phyloP scores from a whole-genome alignment of 2,329 filamentous ascomycete genomes.

The Xylariaceae sp. region DNA sequence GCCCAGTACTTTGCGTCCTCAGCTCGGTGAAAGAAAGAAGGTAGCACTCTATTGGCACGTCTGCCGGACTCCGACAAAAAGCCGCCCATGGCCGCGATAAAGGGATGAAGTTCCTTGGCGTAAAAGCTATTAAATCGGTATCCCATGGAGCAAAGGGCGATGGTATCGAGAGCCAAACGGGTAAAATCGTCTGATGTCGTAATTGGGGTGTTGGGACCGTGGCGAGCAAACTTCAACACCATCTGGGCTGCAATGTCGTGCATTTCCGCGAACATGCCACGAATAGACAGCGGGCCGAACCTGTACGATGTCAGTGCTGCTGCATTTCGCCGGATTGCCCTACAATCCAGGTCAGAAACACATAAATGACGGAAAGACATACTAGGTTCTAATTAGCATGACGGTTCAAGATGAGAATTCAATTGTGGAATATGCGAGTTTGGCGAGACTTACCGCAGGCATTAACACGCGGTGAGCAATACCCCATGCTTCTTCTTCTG shows the following conservation, averaged over 20 bases:
- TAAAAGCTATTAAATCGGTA: constrained; percentile 75
- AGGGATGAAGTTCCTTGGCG: constrained; percentile 63
- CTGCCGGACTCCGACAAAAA: constrained; percentile 55
- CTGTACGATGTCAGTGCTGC: constrained; percentile 55
- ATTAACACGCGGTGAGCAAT: constrained; percentile 31
- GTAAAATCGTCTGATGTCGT: constrained; percentile 39
- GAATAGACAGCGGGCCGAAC: constrained; percentile 65
- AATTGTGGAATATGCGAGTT: not conserved
- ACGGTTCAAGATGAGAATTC: not conserved
- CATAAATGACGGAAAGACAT: constrained; percentile 9
- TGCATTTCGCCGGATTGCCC: not conserved
- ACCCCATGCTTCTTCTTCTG: constrained; percentile 59
- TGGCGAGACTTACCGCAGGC: constrained; percentile 22
- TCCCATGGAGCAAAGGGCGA: constrained; percentile 67
- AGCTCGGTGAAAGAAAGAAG: constrained; percentile 47
- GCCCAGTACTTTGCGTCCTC: constrained; percentile 48
- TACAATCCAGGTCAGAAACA: not conserved
- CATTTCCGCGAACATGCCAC: constrained; percentile 66
- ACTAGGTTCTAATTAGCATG: constrained; percentile 16
- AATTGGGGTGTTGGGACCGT: constrained; percentile 55
- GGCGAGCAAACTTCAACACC: constrained; percentile 63
- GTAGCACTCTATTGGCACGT: constrained; percentile 45
- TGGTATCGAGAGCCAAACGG: constrained; percentile 65
- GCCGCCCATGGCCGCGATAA: constrained; percentile 63
- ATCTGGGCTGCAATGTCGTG: constrained; percentile 64